Percentiles rank a stretch among this genome's conserved stretches.
phyloP scores from a whole-genome alignment of 139 green algal genomes.

The Chlorella sorokiniana region DNA sequence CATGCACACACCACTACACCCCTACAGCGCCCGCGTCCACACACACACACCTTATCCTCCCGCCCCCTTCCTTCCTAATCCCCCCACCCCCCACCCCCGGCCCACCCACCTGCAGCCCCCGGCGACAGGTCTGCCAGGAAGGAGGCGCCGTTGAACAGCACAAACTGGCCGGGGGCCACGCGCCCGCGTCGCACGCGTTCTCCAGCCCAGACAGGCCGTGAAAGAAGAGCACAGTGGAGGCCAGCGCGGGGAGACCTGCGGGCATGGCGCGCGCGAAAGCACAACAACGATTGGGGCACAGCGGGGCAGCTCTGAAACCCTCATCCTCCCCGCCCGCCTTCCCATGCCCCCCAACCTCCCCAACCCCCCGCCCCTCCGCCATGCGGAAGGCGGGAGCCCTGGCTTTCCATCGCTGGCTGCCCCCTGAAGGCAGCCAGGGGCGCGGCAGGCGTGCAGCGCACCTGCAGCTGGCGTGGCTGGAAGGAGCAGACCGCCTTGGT shows the following conservation, averaged over 20 bases:
- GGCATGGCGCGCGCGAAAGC: not conserved
- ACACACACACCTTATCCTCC: too few relatives aligned
- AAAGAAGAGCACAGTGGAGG: conserved; percentile 56
- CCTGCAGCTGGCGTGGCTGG: conserved; percentile 25
- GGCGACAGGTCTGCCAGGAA: conserved; percentile 51
- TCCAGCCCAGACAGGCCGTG: conserved; percentile 62
- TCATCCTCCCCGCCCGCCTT: too few relatives aligned
- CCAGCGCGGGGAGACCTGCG: not conserved
- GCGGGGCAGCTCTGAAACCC: too few relatives aligned
- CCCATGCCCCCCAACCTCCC: too few relatives aligned
- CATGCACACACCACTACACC: not conserved
- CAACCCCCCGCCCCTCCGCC: too few relatives aligned
- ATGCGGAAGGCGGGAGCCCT: too few relatives aligned
- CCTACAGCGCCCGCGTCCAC: too few relatives aligned
- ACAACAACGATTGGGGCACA: too few relatives aligned
- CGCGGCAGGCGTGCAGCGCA: not conserved
- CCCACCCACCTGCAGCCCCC: conserved; percentile 4
- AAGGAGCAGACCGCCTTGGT: conserved; percentile 49
- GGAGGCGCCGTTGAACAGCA: conserved; percentile 70
- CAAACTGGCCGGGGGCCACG: conserved; percentile 41
- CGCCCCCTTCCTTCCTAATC: too few relatives aligned
- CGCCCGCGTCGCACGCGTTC: conserved; percentile 48
- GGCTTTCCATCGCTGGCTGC: not conserved
- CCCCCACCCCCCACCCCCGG: not conserved
- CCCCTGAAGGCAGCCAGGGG: too few relatives aligned